These are phyloP conservation scores for Colletotrichum plurivorum DNA, from an alignment of 2,329 filamentous ascomycete genomes.

Conservation along the genomic window DNA sequence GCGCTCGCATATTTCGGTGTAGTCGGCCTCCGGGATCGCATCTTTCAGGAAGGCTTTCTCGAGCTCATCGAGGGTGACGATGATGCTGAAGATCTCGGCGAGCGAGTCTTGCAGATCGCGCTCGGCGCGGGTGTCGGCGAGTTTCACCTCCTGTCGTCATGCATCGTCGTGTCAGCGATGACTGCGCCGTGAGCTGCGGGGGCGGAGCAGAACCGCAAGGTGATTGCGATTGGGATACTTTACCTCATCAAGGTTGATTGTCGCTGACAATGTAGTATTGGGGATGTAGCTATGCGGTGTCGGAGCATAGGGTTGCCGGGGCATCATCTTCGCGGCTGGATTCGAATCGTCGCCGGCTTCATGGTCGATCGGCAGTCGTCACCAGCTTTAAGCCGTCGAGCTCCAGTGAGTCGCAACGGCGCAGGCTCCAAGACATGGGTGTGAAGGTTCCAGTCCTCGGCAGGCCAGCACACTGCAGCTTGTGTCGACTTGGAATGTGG, in stretches of 20 bases:
- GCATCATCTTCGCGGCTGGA: conserved; percentile 61
- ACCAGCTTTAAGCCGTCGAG: conserved; percentile 27
- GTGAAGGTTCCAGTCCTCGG: conserved; percentile 25
- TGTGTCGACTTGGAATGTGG: conserved; percentile 5
- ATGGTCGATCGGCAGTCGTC: conserved; percentile 32
- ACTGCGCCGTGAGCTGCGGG: conserved; percentile 53
- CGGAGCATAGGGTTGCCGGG: conserved; percentile 84
- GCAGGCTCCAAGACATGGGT: conserved; percentile 24
- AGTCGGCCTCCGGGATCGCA: conserved; percentile 90
- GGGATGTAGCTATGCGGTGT: conserved; percentile 94
- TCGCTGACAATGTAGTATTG: conserved; percentile 84
- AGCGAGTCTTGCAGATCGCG: conserved; percentile 95
- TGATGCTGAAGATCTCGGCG: conserved; percentile 97
- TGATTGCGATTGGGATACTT: not conserved
- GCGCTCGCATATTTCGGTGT: conserved; percentile 95
- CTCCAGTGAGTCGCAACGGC: conserved; percentile 6
- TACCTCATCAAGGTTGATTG: conserved; percentile 94
- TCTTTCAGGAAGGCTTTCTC: conserved; percentile 98
- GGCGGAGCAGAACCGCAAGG: conserved; percentile 17
- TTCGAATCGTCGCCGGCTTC: conserved; percentile 29
- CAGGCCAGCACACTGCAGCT: conserved; percentile 1
- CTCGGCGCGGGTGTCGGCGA: conserved; percentile 88
- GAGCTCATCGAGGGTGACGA: conserved; percentile 93
- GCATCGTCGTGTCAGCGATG: conserved; percentile 36
- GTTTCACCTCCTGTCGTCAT: conserved; percentile 84